Percentiles rank a stretch among this genome's conserved stretches.
Conservation (phyloP, 257 asterid genomes). For the Penstemon newberryi region DNA sequence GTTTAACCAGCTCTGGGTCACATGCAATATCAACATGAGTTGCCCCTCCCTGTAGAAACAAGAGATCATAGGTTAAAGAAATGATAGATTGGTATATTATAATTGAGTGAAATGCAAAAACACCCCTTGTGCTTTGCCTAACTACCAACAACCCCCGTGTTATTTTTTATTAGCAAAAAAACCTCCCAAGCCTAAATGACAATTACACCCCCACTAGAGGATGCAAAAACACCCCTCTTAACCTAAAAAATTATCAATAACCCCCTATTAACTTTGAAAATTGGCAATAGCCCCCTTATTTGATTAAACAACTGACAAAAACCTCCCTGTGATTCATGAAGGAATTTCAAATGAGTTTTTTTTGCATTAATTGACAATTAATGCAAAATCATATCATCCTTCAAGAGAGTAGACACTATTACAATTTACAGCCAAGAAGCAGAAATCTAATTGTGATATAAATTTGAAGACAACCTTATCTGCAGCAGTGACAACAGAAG, state of each 20-base stretch:
- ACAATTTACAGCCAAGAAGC: not conserved
- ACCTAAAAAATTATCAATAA: too few species aligned
- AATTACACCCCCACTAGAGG: too few species aligned
- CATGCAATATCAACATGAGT: slow-evolving; percentile 94
- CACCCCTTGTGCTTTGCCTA: too few species aligned
- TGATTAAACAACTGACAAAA: too few species aligned
- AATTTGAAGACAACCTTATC: slow-evolving; percentile 57
- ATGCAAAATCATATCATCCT: not conserved
- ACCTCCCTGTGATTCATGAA: too few species aligned
- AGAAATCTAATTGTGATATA: not conserved
- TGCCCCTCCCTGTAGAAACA: slow-evolving; percentile 73
- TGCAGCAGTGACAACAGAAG: slow-evolving; percentile 91
- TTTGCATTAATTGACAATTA: not conserved
- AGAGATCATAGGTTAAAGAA: not conserved
- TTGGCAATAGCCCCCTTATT: too few species aligned
- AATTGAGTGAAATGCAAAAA: not conserved
- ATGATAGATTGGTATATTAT: not conserved
- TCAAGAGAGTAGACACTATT: not conserved
- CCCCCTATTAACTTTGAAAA: too few species aligned
- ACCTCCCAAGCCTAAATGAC: too few species aligned
- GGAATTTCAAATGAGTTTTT: too few species aligned
- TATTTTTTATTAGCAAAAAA: too few species aligned
- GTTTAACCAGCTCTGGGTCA: slow-evolving; percentile 79
- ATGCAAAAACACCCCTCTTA: too few species aligned
- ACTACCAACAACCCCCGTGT: too few species aligned